phyloP scores from a whole-genome alignment of 768 basidiomycete genomes.

The Leucocoprinus leucothites region DNA sequence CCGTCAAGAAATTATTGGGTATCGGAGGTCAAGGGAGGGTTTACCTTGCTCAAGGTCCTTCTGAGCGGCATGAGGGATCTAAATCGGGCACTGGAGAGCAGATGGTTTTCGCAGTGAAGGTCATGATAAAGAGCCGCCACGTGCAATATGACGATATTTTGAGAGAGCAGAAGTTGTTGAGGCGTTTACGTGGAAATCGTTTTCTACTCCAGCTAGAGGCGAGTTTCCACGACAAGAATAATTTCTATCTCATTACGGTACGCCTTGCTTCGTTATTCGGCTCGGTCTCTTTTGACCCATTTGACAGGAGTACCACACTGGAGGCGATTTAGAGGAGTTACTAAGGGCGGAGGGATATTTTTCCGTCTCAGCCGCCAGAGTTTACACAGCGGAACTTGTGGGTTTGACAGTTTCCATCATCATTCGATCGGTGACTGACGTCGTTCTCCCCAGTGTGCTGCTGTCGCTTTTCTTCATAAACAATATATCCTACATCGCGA shows the following conservation, averaged over 20 bases:
- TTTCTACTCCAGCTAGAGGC: slow-evolving; percentile 16
- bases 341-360: slow-evolving; percentile 6
- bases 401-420: not conserved
- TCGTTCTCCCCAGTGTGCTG: slow-evolving; percentile 15
- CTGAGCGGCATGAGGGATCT: not conserved
- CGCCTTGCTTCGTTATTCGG: not conserved
- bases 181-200: slow-evolving; percentile 13
- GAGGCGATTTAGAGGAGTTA: slow-evolving; percentile 15
- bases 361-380: slow-evolving; percentile 11
- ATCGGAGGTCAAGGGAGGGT: slow-evolving; percentile 17
- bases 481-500: slow-evolving; percentile 18
- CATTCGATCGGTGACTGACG: no score
- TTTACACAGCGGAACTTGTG: slow-evolving; percentile 16
- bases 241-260: slow-evolving; percentile 19
- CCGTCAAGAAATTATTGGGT: slow-evolving; percentile 13
- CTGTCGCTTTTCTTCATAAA: slow-evolving; percentile 14
- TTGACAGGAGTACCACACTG: slow-evolving; percentile 15
- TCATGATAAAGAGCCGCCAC: slow-evolving; percentile 15
- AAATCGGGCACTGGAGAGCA: not conserved
- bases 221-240: slow-evolving; percentile 19
- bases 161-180: slow-evolving; percentile 18
- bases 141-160: slow-evolving; percentile 11
- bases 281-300: not conserved
- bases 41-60: slow-evolving; percentile 13
- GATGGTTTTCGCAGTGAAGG: slow-evolving; percentile 15